Evolutionary conservation across 148 eudicot species (phyloP), one percentile per base, ranked within the genome.

Genomic region (Oxyria digyna): DNA sequence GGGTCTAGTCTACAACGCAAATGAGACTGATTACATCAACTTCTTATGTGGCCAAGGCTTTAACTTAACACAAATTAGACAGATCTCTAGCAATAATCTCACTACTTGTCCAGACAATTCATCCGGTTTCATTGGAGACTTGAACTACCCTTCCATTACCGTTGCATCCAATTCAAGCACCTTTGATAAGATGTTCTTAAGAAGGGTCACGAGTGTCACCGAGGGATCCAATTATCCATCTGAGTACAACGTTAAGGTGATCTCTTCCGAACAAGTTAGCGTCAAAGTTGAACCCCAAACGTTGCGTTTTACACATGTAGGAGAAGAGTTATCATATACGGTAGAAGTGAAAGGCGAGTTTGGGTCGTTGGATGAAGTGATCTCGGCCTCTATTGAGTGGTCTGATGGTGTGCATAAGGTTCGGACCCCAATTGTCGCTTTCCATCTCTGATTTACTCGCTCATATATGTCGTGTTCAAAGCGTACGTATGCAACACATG

Each of bases 151-250:
- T 17, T 80, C 86, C 5, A 68, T 82, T 0, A 67, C 78, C 1
- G 69, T 77, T 1, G 42, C 77, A 1, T 18, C 77, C 35, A 52
- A 46, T 12, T 66, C 35, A 4, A 64, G 68, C 31, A 32, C 75
- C 11, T 71, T 79, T 14, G 73, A 67, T 15, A 52, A 20, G 21
- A 49, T 21, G 13, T 73, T 75, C 55, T 46, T 10, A 0, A 73
- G 86, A 72, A 77, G 73, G 6, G 78, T 82, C 8, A 77, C 79
- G 13, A 82, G 74, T 66, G 83, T 82, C 21, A 80, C 83, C 4
- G n/a, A 75, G 1, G 49, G 70, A 15, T 1, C 32, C 0, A 8
- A 3, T 48, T 55, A 12, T 24, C 11, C 55, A 35, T 75, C 72
- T 8, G 42, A 70, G 4, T 82, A 82, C 43, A 46, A 18, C 2